These are phyloP conservation scores for Globisporangium uncinulatum DNA, from an alignment of 352 stramenopile genomes.

Conservation along the genomic window DNA sequence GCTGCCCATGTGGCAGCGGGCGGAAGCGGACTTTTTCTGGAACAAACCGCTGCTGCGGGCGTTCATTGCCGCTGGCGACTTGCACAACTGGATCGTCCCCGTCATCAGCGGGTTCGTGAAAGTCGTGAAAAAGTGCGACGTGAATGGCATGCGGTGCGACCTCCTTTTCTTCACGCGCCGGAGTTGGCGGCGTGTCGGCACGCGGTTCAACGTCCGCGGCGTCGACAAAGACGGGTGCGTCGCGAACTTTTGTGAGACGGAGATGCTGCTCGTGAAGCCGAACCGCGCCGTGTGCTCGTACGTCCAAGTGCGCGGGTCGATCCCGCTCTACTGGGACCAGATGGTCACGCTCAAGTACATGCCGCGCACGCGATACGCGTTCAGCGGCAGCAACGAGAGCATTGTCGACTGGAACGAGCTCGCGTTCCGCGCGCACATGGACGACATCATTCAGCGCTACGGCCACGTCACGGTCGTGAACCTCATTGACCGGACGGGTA, in stretches of 20 bases:
- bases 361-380: constrained; percentile 73
- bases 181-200: constrained; percentile 74
- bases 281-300: constrained; percentile 80
- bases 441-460: constrained; percentile 66
- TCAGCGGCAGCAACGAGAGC: constrained; percentile 42
- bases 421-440: constrained; percentile 62
- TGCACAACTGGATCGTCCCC: constrained; percentile 59
- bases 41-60: constrained; percentile 70
- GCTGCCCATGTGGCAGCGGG: constrained; percentile 43
- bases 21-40: constrained; percentile 92
- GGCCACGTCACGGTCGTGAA: constrained; percentile 87
- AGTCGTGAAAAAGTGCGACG: constrained; percentile 59
- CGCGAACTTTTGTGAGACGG: constrained; percentile 94
- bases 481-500: constrained; percentile 88
- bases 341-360: constrained; percentile 91
- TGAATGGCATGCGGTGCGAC: constrained; percentile 48
- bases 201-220: constrained; percentile 91
- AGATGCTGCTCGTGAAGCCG: constrained; percentile 82
- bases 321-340: constrained; percentile 93
- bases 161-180: constrained; percentile 70
- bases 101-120: constrained; percentile 72
- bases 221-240: constrained; percentile 85
- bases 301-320: constrained; percentile 93
- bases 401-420: constrained; percentile 75
- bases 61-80: constrained; percentile 34